Evolutionary conservation across 306 rosid genomes (phyloP).

Genomic region (Trifolium subterraneum): DNA sequence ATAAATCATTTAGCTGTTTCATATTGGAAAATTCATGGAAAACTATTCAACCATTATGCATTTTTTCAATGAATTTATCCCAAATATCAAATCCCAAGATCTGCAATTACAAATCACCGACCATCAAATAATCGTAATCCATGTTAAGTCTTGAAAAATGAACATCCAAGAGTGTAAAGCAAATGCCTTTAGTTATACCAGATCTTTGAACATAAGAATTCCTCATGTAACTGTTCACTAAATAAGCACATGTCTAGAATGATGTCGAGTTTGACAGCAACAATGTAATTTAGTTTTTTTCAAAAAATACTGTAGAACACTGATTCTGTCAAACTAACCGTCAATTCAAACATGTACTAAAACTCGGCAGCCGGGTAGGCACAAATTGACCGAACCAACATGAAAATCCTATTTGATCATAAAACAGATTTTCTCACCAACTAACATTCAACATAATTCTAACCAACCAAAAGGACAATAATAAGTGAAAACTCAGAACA

Average conservation of each 20-base stretch:
- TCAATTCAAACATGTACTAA: neutral
- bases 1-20: neutral
- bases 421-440: slow-evolving; percentile 7
- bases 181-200: slow-evolving; percentile 14
- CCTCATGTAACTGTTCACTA: neutral
- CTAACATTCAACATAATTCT: slow-evolving; percentile 26
- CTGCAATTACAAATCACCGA: neutral
- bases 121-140: neutral
- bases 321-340: neutral
- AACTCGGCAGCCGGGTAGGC: neutral
- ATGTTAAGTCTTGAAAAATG: slow-evolving; percentile 8
- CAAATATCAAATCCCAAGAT: slow-evolving; percentile 23
- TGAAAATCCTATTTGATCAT: slow-evolving; percentile 4
- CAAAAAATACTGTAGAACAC: neutral
- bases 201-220: neutral
- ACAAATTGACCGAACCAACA: neutral
- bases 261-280: neutral
- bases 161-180: neutral
- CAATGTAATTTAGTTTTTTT: neutral
- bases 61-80: slow-evolving; percentile 7
- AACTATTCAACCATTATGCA: neutral
- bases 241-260: neutral
- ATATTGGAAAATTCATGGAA: neutral
- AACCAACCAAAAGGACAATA: slow-evolving; percentile 19
- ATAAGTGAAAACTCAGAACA: neutral